Percentiles rank a stretch among this genome's conserved stretches.
Conservation (phyloP, 768 basidiomycete genomes). For the Obba rivulosa region DNA sequence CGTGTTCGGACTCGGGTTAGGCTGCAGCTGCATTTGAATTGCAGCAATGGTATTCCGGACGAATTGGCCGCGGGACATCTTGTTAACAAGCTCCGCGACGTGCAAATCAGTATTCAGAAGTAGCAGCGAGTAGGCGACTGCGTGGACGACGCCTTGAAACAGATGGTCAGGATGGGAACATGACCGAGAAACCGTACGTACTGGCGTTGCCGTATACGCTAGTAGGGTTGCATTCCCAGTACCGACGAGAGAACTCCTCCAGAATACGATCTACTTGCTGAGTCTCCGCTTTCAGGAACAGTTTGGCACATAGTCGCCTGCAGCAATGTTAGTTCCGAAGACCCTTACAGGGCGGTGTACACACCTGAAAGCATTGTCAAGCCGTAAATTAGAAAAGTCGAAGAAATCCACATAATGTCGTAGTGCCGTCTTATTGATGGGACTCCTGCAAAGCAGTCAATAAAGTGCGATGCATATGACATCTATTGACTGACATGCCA, state of each 20-base stretch:
- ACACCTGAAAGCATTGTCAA: conserved; percentile 89
- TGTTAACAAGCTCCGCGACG: conserved; percentile 80
- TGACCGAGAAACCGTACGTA: conserved; percentile 33
- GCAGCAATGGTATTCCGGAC: conserved; percentile 87
- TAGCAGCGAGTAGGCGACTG: conserved; percentile 87
- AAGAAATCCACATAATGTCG: conserved; percentile 83
- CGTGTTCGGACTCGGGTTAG: conserved; percentile 48
- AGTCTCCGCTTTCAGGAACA: conserved; percentile 93
- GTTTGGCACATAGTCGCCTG: conserved; percentile 84
- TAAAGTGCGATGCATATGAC: not conserved
- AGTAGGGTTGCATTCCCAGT: conserved; percentile 86
- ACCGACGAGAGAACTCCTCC: conserved; percentile 84
- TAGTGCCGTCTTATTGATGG: conserved; percentile 69
- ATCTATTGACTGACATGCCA: conserved; percentile 60
- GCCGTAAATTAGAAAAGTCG: conserved; percentile 75
- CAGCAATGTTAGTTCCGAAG: not conserved
- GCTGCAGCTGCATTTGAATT: conserved; percentile 73
- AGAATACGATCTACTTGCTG: conserved; percentile 98
- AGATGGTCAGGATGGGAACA: conserved; percentile 5
- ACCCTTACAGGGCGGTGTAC: not conserved
- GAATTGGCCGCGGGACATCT: conserved; percentile 92
- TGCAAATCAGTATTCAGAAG: conserved; percentile 97
- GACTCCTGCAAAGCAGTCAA: conserved; percentile 43
- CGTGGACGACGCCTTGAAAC: conserved; percentile 84
- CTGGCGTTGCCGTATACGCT: conserved; percentile 81